phyloP scores from a whole-genome alignment of 257 asterid species.

The Fraxinus quadrangulata region DNA sequence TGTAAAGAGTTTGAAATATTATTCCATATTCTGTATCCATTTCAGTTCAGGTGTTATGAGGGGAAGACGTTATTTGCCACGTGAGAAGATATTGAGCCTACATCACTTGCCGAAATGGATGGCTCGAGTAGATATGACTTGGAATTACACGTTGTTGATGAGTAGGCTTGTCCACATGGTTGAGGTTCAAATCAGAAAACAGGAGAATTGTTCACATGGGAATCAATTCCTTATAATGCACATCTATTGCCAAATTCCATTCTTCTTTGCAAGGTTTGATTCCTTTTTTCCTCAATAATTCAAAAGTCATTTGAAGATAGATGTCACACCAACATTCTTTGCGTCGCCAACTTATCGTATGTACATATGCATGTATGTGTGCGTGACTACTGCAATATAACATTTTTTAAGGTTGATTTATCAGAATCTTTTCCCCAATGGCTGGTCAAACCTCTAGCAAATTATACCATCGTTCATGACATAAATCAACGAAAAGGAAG shows the following conservation, averaged over 20 bases:
- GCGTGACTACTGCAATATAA: background rate
- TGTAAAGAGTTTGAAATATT: constrained; percentile 19
- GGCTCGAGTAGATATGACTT: background rate
- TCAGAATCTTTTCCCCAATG: background rate
- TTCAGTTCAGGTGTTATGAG: constrained; percentile 30
- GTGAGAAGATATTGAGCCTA: constrained; percentile 14
- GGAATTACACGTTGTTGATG: background rate
- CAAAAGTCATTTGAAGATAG: constrained; percentile 37
- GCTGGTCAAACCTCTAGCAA: background rate
- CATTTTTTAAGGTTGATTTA: background rate
- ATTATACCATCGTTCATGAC: too few relatives aligned
- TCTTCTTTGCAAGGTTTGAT: constrained; percentile 23
- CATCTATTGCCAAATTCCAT: constrained; percentile 30
- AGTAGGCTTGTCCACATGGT: constrained; percentile 20
- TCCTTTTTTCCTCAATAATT: constrained; percentile 35
- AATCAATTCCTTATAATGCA: constrained; percentile 38
- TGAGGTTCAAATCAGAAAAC: constrained; percentile 9
- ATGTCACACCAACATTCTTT: constrained; percentile 30
- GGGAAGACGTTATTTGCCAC: constrained; percentile 23
- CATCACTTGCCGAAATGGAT: background rate
- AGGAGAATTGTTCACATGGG: constrained; percentile 23
- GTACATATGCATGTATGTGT: background rate
- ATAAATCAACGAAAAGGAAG: background rate
- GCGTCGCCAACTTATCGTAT: background rate
- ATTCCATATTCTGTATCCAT: constrained; percentile 39